Evolutionary conservation across 768 basidiomycete species (phyloP), one percentile per base, ranked within the genome.

Genomic region (Mycena albidolilacea): DNA sequence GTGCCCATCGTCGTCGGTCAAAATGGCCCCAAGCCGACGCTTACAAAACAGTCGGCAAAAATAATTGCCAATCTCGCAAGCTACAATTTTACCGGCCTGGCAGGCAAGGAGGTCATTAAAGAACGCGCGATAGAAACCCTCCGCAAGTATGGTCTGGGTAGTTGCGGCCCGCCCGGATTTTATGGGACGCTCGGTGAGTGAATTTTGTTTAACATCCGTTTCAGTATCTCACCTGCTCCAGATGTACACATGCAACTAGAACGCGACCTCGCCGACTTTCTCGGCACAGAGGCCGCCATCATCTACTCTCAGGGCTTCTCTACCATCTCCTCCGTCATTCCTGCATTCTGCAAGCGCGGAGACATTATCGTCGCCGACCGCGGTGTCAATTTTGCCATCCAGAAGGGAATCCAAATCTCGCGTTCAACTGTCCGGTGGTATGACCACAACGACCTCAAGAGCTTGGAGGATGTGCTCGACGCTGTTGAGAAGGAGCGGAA

Each of bases 311-410:
- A 99, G 84, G 93, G 92, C 14, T 98, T 97, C 82, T 91, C 95
- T 10, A 96, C 96, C 67, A 91, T 96, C 75, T 91, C 95, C 5
- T 97, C 96, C 17, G 96, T 97, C 78, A 98, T 99, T 71, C 96
- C 98, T 0, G 95, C 98, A 1, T 99, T 99, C 83, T 95, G 94
- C 87, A 99, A 99, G 81, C 91, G 97, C 73, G 97, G 97, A 2
- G 97, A 99, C 78, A 91, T 99, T 78, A 97, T 99, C 78, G 95
- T 99, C n/a, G 97, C 96, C 5, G 97, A 99, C 82, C 91, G 96
- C n/a, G 90, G 92, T n/a, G 92, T 97, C 76, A 97, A 95, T 82
- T 96, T 99, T 81, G 92, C 95, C 17, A 95, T 98, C 67, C 97
- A 98, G 81, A 97, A 97, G 82, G 98, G 97, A 19, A 91, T 99